Evolutionary conservation across 768 basidiomycete species (phyloP), one percentile per base, ranked within the genome.

Genomic region (Kwoniella pini): DNA sequence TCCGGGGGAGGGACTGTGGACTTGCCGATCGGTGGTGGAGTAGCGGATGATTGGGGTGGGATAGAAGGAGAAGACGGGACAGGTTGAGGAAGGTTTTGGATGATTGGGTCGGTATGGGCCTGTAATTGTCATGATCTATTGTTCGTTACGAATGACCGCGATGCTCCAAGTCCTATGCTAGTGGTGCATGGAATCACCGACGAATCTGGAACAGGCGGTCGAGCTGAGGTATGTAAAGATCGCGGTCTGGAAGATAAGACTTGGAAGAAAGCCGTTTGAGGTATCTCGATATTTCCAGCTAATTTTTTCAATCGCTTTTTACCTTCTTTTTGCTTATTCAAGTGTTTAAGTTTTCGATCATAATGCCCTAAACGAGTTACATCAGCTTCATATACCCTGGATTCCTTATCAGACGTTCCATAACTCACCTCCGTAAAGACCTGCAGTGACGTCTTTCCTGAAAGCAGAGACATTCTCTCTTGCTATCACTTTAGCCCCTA

Each of bases 251-350:
- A 74, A 46, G 76, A 85, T 62, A 98, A 81, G 54, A 97, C 87
- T 63, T 90, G 85, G 78, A 89, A 96, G 83, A 99, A 98, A 1
- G 94, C 95, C 71, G 94, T 91, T 71, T 96, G 92, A 28, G 94
- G 93, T 40, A 99, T 84, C 62, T 77, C 71, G 51, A 97, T 90
- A 57, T 82, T 86, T 33, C 93, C 78, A 1, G 75, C 92, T 53
- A 95, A 82, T 63, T 85, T 85, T 80, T 95, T 97, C 84, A 98
- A 88, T 62, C 84, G 83, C 52, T 86, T 85, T 79, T 97, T 97
- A 40, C 91, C 87, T 77, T 91, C 91, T 79, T 96, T 96, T 79
- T 99, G 95, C 66, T 80, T 81, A 60, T 81, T 79, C 31, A 83
- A 75, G 19, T 80, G 80, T 67, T 82, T 82, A 69, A 80, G 66